A percentile compares a stretch with the other conserved stretches of the same genome.
Conservation (phyloP, 345 rosid genomes). For the Moringa oleifera region DNA sequence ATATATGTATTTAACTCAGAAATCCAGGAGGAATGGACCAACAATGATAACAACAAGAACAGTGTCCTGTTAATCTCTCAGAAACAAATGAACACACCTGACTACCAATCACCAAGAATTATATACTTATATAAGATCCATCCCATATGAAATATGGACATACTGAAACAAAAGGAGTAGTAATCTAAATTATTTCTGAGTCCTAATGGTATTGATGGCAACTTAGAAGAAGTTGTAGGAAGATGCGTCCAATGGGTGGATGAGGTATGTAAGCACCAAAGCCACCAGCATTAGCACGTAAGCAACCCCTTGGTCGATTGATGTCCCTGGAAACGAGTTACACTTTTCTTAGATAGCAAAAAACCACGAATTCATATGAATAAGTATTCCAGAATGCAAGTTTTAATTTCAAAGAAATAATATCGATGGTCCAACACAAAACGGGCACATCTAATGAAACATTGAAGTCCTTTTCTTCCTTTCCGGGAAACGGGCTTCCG, state of each 20-base stretch:
- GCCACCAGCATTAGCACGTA: constrained; percentile 71
- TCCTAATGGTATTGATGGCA: not conserved
- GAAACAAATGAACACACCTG: not conserved
- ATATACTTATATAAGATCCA: no score
- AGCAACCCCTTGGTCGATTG: constrained; percentile 72
- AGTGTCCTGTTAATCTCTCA: not conserved
- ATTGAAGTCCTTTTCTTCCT: no score
- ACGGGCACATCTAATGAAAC: no score
- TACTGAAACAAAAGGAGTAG: not conserved
- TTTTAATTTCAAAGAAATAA: no score
- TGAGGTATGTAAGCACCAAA: constrained; percentile 60
- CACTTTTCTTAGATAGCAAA: no score
- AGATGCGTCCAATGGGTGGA: constrained; percentile 55
- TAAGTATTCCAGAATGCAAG: no score
- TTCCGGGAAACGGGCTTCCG: no score
- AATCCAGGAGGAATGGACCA: no score
- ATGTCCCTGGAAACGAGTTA: constrained; percentile 36
- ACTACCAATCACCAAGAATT: not conserved
- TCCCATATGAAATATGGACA: not conserved
- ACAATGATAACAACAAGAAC: no score
- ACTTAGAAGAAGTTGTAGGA: constrained; percentile 30
- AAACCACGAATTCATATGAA: no score
- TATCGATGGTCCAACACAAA: no score
- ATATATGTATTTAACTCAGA: no score
- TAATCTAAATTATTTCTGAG: not conserved